A percentile compares a stretch with the other conserved stretches of the same genome.
phyloP scores from a whole-genome alignment of 331 rosid species.

The Arachis monticola region DNA sequence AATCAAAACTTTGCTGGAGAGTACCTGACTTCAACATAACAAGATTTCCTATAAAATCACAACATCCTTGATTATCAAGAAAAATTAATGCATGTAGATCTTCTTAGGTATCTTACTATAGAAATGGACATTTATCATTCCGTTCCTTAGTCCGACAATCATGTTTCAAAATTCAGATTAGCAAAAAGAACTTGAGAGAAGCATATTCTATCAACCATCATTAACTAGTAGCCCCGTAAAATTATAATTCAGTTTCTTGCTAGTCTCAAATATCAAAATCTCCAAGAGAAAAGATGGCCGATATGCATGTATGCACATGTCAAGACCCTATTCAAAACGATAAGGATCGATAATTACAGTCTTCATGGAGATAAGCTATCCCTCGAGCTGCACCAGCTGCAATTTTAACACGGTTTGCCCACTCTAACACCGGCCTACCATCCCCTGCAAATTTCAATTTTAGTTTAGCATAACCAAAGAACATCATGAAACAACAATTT shows the following conservation, averaged over 20 bases:
- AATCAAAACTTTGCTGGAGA: not conserved
- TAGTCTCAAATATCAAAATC: slow-evolving; percentile 8
- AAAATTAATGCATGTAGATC: slow-evolving; percentile 10
- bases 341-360: slow-evolving; percentile 62
- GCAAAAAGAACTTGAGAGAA: not conserved
- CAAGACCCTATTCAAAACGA: slow-evolving; percentile 17
- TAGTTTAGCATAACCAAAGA: slow-evolving; percentile 31
- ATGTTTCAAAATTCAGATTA: not conserved
- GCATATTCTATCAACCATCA: slow-evolving; percentile 14
- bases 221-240: slow-evolving; percentile 4
- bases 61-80: slow-evolving; percentile 1
- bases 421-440: slow-evolving; percentile 64
- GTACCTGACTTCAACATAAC: slow-evolving; percentile 4
- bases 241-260: not conserved
- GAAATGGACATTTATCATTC: not conserved
- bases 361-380: slow-evolving; percentile 94
- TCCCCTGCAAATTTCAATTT: slow-evolving; percentile 50
- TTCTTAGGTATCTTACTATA: not conserved
- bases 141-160: not conserved
- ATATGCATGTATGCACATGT: slow-evolving; percentile 22
- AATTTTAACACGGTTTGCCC: slow-evolving; percentile 79
- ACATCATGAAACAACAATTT: slow-evolving; percentile 26
- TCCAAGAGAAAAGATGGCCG: slow-evolving; percentile 12
- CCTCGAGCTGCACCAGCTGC: slow-evolving; percentile 98
- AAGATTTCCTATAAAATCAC: slow-evolving; percentile 4